phyloP scores from a whole-genome alignment of 805 yeast genomes.

The Torulaspora quercuum region DNA sequence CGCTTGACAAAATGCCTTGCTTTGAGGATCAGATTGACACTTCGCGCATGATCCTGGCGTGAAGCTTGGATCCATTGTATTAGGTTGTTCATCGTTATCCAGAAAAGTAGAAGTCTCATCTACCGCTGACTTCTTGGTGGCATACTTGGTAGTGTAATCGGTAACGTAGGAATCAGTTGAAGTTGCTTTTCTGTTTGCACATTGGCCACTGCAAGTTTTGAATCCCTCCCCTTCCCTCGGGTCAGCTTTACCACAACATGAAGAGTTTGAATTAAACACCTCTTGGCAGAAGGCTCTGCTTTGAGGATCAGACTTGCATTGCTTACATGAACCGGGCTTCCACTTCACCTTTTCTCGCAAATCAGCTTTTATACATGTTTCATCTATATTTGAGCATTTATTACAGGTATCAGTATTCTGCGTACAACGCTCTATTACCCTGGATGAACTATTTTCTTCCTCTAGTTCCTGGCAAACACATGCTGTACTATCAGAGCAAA shows the following conservation, averaged over 20 bases:
- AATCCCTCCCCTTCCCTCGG: neutral
- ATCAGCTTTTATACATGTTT: constrained; percentile 29
- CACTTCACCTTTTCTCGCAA: constrained; percentile 13
- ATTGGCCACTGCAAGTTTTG: too few relatives aligned
- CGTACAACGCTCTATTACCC: constrained; percentile 17
- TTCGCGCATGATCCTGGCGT: constrained; percentile 84
- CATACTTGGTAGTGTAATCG: too few relatives aligned
- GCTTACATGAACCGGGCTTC: constrained; percentile 80
- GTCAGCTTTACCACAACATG: too few relatives aligned
- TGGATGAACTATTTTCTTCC: constrained; percentile 34
- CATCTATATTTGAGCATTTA: constrained; percentile 42
- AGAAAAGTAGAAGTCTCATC: neutral
- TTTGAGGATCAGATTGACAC: constrained; percentile 84
- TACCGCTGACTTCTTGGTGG: constrained; percentile 1
- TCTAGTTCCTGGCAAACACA: constrained; percentile 86
- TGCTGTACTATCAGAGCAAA: constrained; percentile 87
- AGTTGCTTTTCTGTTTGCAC: too few relatives aligned
- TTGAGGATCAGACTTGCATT: constrained; percentile 84
- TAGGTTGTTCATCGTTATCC: constrained; percentile 12
- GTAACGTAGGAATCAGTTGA: too few relatives aligned
- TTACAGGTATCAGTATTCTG: constrained; percentile 40
- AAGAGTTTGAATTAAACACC: constrained; percentile 54
- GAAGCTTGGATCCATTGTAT: constrained; percentile 19
- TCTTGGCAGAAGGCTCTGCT: constrained; percentile 85
- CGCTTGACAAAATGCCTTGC: constrained; percentile 83